Conservation (phyloP, 169 alveolate genomes). For the Prorocentrum cordatum region DNA sequence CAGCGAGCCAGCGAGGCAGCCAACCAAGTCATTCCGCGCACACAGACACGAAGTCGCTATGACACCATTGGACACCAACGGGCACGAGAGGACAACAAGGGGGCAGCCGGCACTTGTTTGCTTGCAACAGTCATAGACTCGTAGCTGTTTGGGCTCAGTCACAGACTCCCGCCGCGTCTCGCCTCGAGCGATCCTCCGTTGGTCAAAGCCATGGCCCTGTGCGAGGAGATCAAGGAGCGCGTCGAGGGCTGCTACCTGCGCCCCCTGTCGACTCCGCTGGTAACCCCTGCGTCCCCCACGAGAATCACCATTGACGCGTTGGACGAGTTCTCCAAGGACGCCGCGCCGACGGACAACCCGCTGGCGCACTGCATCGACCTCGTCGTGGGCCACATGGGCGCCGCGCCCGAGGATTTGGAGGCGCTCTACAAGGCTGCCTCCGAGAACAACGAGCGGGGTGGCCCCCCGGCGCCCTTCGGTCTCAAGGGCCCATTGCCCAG, state of each 20-base stretch:
- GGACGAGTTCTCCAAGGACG: not conserved
- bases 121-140: no score
- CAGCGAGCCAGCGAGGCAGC: no score
- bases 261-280: not conserved
- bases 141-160: no score
- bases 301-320: not conserved
- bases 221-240: not conserved
- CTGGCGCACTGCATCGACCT: not conserved
- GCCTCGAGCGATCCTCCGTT: no score
- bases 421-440: not conserved
- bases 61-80: no score
- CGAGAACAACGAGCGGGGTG: not conserved
- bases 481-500: not conserved
- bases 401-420: not conserved
- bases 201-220: no score
- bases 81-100: no score
- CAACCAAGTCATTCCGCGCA: no score
- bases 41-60: no score
- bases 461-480: not conserved
- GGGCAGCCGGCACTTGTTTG: no score
- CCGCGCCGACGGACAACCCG: not conserved
- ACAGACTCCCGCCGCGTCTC: no score
- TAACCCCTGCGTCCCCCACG: not conserved
- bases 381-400: not conserved
- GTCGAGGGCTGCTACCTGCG: not conserved